Evolutionary conservation across 1,284 basidiomycete genomes (phyloP), one percentile per base, ranked within the genome.

Genomic region (Marasmius sp.): DNA sequence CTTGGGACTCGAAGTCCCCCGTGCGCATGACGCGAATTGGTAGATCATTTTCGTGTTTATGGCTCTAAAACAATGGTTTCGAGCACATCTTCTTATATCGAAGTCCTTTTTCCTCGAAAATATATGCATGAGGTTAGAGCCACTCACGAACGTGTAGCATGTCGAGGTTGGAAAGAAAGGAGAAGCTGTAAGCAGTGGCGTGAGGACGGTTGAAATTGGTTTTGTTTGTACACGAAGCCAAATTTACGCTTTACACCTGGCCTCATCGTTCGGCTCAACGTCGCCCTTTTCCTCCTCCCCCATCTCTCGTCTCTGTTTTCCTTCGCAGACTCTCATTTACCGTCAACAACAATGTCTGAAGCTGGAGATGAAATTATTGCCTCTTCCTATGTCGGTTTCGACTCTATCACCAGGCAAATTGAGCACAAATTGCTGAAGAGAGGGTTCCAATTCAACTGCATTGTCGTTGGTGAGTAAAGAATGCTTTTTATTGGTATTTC

Each of bases 401-500:
- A 96, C 83, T 91, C 91, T 68, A 97, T 98, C 79, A 97, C 97
- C 59, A 88, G 91, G 74, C 97, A 98, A 80, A 98, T 99, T 73
- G 97, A 99, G 85, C 92, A 95, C 84, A 99, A 98, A 86, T 90
- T 98, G 70, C 87, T 99, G 80, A 98, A 98, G 83, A 91, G 97
- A 68, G 97, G 96, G 64, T 98, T 98, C 84, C 93, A 97, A 81
- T 98, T 99, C 87, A 99, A 99, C 75, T 91, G 96, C 66, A 97
- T 97, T 75, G 91, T 94, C 65, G 95, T 91, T 69, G 95, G 95
- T 95, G 70, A 69, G 93, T 60, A 36, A n/a, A 1, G 45, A 22
- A 43, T 49, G 37, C 57, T 36, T 61, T 61, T 49, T 43, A 37
- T 57, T 59, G 60, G 60, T 54, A 54, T 36, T 14, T 55, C 27